Percentiles rank a stretch among this genome's conserved stretches.
Evolutionary conservation across 2,329 filamentous ascomycete genomes (phyloP).

Genomic region (Nemania sp.): DNA sequence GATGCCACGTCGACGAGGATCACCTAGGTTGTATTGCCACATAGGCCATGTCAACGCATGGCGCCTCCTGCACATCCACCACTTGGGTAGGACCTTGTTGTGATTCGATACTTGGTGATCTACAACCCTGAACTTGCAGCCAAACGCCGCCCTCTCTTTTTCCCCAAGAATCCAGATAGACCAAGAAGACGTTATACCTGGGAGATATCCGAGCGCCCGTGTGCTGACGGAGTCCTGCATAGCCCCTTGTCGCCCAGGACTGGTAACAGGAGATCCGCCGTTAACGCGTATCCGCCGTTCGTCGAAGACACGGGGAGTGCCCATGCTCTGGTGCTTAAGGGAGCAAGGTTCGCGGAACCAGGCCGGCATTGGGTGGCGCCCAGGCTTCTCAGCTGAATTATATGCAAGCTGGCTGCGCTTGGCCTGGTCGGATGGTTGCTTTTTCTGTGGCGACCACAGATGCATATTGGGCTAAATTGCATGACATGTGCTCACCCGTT

Average conservation of each 20-base stretch:
- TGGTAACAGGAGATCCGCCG: conserved; percentile 13
- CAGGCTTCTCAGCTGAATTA: conserved; percentile 28
- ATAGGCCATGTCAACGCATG: conserved; percentile 19
- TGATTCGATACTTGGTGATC: conserved; percentile 17
- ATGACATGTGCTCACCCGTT: conserved; percentile 12
- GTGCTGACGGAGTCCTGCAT: conserved; percentile 27
- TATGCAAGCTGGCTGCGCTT: conserved; percentile 27
- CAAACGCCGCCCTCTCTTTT: background rate
- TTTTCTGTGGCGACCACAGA: conserved; percentile 18
- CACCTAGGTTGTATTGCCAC: conserved; percentile 29
- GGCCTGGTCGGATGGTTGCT: conserved; percentile 22
- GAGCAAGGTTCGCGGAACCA: conserved; percentile 26
- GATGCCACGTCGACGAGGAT: conserved; percentile 33
- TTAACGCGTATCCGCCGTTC: conserved; percentile 34
- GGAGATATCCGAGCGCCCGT: conserved; percentile 24
- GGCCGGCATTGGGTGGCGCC: conserved; percentile 29
- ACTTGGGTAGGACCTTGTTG: background rate
- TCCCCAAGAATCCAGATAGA: background rate
- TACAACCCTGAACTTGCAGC: conserved; percentile 20
- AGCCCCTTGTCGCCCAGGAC: conserved; percentile 20
- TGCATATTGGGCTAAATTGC: conserved; percentile 18
- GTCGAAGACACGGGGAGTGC: conserved; percentile 24
- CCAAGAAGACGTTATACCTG: background rate
- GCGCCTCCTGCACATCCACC: conserved; percentile 18
- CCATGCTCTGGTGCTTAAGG: conserved; percentile 28